Evolutionary conservation across 225 moss, liverwort and hornwort species (phyloP).

Genomic region (Thuidium tamariscinum): DNA sequence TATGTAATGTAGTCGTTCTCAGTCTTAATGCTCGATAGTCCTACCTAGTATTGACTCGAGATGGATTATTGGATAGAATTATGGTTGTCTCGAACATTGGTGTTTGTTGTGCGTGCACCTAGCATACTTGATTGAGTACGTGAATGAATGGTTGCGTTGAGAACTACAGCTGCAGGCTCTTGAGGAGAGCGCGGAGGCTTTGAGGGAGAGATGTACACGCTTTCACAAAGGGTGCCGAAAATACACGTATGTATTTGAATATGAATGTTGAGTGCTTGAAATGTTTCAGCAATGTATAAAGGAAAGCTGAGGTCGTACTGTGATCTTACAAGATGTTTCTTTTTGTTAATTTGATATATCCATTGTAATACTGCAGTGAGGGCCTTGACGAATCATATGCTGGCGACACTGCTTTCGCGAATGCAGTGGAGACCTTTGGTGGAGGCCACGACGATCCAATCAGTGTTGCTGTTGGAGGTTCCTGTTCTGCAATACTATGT

Average conservation of each 20-base stretch:
- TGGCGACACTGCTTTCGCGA: constrained; percentile 83
- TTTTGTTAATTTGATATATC: neutral
- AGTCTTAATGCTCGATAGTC: neutral
- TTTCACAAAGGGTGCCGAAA: constrained; percentile 91
- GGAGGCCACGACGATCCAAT: constrained; percentile 99
- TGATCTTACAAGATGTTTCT: neutral
- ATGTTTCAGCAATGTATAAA: neutral
- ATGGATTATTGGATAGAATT: neutral
- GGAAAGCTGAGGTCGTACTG: neutral
- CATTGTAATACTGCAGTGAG: constrained; percentile 35
- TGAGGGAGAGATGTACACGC: constrained; percentile 90
- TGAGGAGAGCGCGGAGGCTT: constrained; percentile 88
- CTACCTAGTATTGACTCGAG: neutral
- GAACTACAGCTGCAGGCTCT: constrained; percentile 58
- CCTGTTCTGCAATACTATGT: neutral
- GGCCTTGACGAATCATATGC: constrained; percentile 91
- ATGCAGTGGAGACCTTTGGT: constrained; percentile 83
- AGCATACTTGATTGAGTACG: neutral
- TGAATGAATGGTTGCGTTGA: neutral
- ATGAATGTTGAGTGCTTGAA: neutral
- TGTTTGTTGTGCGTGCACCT: neutral
- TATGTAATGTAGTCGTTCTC: neutral
- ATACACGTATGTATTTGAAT: constrained; percentile 50
- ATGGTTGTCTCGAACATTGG: neutral
- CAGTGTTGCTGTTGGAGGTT: constrained; percentile 91